These are phyloP conservation scores for Candida nanaspora DNA, from an alignment of 805 yeast species.

Conservation along the genomic window DNA sequence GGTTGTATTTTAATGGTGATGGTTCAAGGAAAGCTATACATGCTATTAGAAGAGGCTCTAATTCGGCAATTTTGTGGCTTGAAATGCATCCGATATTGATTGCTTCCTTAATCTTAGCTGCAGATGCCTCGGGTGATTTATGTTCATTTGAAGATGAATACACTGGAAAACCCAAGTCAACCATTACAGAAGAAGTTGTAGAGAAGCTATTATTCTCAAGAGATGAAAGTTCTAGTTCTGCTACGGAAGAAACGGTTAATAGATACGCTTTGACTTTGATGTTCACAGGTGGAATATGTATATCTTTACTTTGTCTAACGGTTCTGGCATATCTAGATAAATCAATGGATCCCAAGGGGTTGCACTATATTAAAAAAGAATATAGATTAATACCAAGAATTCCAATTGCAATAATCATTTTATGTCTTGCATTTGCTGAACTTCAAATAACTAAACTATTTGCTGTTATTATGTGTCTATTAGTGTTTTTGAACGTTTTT, in stretches of 20 bases:
- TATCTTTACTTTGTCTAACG: conserved; percentile 32
- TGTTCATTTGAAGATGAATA: conserved; percentile 22
- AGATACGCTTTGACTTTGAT: conserved; percentile 38
- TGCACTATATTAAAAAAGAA: conserved; percentile 26
- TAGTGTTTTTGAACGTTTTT: conserved; percentile 4
- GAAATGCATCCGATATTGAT: conserved; percentile 44
- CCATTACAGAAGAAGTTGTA: background rate
- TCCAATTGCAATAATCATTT: conserved; percentile 5
- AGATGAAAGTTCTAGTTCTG: too few species aligned
- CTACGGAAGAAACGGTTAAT: conserved; percentile 23
- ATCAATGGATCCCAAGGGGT: conserved; percentile 31
- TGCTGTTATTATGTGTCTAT: conserved; percentile 4
- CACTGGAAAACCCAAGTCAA: background rate
- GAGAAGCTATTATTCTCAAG: background rate
- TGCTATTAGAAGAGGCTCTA: conserved; percentile 42
- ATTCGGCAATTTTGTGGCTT: conserved; percentile 39
- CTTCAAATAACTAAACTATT: conserved; percentile 5
- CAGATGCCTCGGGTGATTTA: conserved; percentile 52
- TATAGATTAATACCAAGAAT: conserved; percentile 32
- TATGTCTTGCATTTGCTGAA: conserved; percentile 7
- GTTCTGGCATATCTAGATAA: conserved; percentile 38
- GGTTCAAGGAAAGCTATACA: conserved; percentile 43
- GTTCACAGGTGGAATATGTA: conserved; percentile 47
- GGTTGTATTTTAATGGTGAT: conserved; percentile 51
- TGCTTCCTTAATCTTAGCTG: conserved; percentile 45